A percentile compares a stretch with the other conserved stretches of the same genome.
These are phyloP conservation scores for Coemansia umbellata DNA, from an alignment of 192 early-diverging fungal species.

Conservation along the genomic window DNA sequence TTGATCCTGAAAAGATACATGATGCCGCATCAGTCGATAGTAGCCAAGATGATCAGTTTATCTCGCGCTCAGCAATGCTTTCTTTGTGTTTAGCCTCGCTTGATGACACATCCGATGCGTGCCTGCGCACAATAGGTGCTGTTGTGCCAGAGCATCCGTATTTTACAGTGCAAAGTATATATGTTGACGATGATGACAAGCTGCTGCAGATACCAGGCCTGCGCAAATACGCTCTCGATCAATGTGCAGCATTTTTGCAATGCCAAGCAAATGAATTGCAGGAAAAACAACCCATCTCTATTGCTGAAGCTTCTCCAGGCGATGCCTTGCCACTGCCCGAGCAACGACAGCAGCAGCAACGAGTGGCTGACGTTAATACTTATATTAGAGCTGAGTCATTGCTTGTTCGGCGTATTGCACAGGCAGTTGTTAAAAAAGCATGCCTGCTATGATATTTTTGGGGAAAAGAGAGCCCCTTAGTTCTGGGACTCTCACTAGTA, in stretches of 20 bases:
- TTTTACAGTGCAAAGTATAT: conserved; percentile 5
- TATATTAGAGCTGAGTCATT: not conserved
- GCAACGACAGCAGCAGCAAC: not conserved
- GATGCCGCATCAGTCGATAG: not conserved
- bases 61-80: conserved; percentile 6
- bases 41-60: too few species aligned
- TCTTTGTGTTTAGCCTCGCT: conserved; percentile 22
- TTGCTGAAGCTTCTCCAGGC: too few species aligned
- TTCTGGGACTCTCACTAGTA: too few species aligned
- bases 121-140: conserved; percentile 3
- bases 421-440: not conserved
- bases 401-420: conserved; percentile 1
- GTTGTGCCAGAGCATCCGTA: conserved; percentile 6
- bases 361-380: not conserved
- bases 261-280: not conserved
- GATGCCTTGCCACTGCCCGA: too few species aligned
- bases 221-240: not conserved
- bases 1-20: not conserved
- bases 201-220: conserved; percentile 17
- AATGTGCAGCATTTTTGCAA: not conserved
- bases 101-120: conserved; percentile 15
- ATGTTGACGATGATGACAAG: conserved; percentile 22
- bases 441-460: too few species aligned
- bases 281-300: not conserved
- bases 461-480: too few species aligned